Base-by-base conservation (phyloP, 148 eudicot genomes). In the Silene latifolia region DNA sequence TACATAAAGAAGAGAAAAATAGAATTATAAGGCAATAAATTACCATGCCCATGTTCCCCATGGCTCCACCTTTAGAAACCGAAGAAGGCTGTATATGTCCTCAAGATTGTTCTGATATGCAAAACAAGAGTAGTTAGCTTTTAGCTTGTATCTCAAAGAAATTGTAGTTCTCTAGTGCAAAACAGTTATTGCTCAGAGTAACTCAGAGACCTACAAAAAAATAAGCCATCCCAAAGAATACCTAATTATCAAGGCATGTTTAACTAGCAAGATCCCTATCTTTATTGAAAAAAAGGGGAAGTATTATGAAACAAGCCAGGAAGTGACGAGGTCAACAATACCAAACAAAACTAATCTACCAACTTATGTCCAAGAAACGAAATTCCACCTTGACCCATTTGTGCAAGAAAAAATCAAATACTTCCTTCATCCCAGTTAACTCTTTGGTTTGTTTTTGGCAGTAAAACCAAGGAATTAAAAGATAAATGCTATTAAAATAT, bases 31-130 rank as follows among this genome's bases (percentile, higher is more conserved):
- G 71, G 42, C 58, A 14, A 57, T 80, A 81, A 39, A 83, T 77
- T 90, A 95, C 99, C 99, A 95, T 72, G 97, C 93, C 99, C 99
- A 95, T 80, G 87, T 92, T 81, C 97, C 96, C 99, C 99, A 95
- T 54, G 99, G 99, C 83, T 95, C 99, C 82, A 95, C 85, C 80
- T 86, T 92, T 82, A 95, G 77, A 85, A 95, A 95, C 69, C 97
- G 91, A 80, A 95, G 93, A 79, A 95, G 93, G 76, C 99, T 95
- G 80, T 80, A 95, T 63, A 92, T 78, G 86, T 95, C 99, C 85
- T 92, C 97, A 80, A 95, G 85, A 65, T 86, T 95, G 90, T 95
- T 95, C 99, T 95, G 79, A 76, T 68, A 82, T 7, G 56, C 78
- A 61, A 66, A 76, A 78, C 24, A n/a, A 46, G 27, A 47, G 53